Conservation (phyloP, 306 rosid species). For the Corylus heterophylla region DNA sequence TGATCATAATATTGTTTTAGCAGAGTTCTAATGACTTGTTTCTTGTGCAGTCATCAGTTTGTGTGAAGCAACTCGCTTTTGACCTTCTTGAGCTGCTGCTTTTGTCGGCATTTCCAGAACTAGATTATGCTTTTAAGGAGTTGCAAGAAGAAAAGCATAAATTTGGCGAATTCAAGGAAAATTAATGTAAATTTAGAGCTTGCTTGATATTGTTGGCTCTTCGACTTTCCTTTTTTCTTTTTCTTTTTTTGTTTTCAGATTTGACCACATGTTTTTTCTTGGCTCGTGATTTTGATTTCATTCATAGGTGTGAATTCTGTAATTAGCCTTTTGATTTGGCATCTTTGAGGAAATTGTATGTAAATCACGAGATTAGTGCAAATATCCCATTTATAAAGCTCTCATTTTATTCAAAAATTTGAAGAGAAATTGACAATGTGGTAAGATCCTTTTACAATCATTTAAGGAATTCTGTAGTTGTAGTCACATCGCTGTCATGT, state of each 20-base stretch:
- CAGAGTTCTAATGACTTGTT: conserved; percentile 10
- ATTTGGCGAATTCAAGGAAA: conserved; percentile 54
- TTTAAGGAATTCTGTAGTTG: background rate
- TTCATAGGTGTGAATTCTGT: conserved; percentile 24
- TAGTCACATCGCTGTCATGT: background rate
- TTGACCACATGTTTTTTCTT: conserved; percentile 23
- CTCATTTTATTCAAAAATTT: background rate
- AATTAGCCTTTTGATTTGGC: conserved; percentile 24
- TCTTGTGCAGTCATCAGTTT: conserved; percentile 76
- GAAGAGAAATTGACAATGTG: background rate
- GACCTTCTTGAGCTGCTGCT: conserved; percentile 81
- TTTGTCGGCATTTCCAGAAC: conserved; percentile 78
- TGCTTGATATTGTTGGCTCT: background rate
- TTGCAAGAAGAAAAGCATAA: conserved; percentile 71
- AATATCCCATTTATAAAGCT: conserved; percentile 5
- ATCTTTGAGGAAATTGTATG: conserved; percentile 35
- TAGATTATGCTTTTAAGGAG: conserved; percentile 63
- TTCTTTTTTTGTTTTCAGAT: background rate
- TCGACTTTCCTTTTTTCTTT: background rate
- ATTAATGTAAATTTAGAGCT: background rate
- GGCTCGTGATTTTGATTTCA: conserved; percentile 5
- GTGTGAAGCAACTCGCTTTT: conserved; percentile 80
- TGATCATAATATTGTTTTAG: conserved; percentile 4
- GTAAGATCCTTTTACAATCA: background rate
- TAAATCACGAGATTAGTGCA: conserved; percentile 48